Evolutionary conservation across 768 basidiomycete species (phyloP).

Genomic region (Serendipita sp.): DNA sequence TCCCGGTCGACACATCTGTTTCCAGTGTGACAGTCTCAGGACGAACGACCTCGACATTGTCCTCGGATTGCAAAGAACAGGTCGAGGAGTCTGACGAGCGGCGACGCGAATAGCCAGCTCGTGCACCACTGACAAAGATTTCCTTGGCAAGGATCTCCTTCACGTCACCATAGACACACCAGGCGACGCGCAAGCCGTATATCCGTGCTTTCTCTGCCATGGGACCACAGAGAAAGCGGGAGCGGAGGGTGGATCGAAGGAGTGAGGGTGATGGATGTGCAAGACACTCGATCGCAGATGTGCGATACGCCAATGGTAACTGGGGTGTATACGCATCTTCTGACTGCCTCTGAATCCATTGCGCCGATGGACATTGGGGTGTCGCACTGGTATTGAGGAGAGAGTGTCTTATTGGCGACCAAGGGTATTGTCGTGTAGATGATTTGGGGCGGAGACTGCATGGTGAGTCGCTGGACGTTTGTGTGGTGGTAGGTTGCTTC

Average conservation of each 20-base stretch:
- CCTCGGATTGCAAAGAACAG: neutral
- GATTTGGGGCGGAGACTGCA: neutral
- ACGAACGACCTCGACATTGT: neutral
- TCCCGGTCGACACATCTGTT: neutral
- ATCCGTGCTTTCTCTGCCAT: neutral
- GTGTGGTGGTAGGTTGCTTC: neutral
- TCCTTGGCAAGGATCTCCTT: neutral
- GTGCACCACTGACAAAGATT: neutral
- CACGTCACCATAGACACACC: slow-evolving; percentile 2
- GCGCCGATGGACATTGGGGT: neutral
- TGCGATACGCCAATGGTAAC: neutral
- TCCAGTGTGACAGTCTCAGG: neutral
- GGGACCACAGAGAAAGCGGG: neutral
- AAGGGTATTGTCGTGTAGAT: neutral
- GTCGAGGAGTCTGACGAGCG: neutral
- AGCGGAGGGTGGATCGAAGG: neutral
- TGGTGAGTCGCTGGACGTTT: neutral
- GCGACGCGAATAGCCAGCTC: neutral
- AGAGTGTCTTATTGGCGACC: neutral
- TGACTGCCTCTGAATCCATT: neutral
- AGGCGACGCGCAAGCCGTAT: neutral
- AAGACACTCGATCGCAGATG: neutral
- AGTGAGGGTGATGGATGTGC: neutral
- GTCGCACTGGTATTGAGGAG: neutral
- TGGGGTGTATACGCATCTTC: neutral